These are phyloP conservation scores for Alternaria gaisen DNA, from an alignment of 2,329 filamentous ascomycete species.

Conservation along the genomic window DNA sequence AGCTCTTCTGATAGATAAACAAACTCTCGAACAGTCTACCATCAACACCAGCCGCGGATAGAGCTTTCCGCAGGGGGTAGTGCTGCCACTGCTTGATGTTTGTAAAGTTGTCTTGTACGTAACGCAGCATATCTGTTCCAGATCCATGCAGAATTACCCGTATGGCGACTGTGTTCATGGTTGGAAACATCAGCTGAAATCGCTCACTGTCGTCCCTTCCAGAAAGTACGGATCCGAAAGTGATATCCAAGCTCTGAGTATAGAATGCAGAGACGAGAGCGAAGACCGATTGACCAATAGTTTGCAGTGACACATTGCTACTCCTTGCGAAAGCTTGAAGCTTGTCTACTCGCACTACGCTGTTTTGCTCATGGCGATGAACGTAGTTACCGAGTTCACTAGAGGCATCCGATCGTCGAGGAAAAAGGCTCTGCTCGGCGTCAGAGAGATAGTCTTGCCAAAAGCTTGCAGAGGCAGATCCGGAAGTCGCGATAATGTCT, in stretches of 20 bases:
- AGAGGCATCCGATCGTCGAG: conserved; percentile 22
- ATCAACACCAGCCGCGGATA: conserved; percentile 60
- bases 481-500: conserved; percentile 60
- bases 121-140: conserved; percentile 69
- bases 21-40: conserved; percentile 68
- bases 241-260: conserved; percentile 73
- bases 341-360: conserved; percentile 51
- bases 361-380: conserved; percentile 59
- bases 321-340: conserved; percentile 70
- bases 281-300: conserved; percentile 80
- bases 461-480: conserved; percentile 65
- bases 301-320: conserved; percentile 76
- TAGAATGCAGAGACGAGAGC: conserved; percentile 72
- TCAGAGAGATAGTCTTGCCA: conserved; percentile 75
- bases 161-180: conserved; percentile 88
- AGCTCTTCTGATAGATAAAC: conserved; percentile 70
- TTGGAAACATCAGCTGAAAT: conserved; percentile 78
- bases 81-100: conserved; percentile 76
- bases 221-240: conserved; percentile 84
- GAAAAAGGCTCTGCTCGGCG: conserved; percentile 54
- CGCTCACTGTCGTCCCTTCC: conserved; percentile 79
- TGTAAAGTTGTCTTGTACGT: conserved; percentile 75
- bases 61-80: conserved; percentile 77
- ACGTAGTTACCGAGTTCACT: conserved; percentile 23
- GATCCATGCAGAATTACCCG: conserved; percentile 77